Evolutionary conservation across 805 yeast species (phyloP).

Genomic region (Candida berthetii): DNA sequence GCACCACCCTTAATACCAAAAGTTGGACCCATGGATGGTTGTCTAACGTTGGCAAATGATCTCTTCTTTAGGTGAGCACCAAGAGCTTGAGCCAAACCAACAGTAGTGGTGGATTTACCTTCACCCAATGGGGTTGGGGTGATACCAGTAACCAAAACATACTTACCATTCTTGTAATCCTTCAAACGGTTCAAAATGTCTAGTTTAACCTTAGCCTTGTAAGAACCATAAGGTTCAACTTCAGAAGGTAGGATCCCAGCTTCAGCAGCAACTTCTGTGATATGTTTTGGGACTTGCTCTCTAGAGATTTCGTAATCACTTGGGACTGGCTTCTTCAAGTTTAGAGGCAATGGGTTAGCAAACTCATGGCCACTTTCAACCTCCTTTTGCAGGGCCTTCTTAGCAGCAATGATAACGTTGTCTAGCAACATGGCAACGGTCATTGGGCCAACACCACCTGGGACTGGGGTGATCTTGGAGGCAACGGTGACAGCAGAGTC

Average conservation of each 20-base stretch:
- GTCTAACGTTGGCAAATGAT: conserved; percentile 92
- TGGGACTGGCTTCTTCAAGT: conserved; percentile 66
- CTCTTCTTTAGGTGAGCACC: conserved; percentile 84
- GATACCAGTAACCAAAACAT: conserved; percentile 91
- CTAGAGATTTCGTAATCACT: conserved; percentile 88
- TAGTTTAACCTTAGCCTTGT: conserved; percentile 82
- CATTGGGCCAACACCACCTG: conserved; percentile 99
- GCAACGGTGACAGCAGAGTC: conserved; percentile 59
- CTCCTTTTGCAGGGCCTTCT: conserved; percentile 36
- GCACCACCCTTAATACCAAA: conserved; percentile 99
- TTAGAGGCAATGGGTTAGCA: conserved; percentile 51
- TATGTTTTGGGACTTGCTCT: conserved; percentile 80
- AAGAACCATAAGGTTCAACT: conserved; percentile 82
- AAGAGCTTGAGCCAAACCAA: conserved; percentile 94
- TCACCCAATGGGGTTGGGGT: conserved; percentile 98
- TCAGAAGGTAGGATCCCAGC: conserved; percentile 74
- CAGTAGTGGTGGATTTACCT: conserved; percentile 95
- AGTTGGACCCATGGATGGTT: conserved; percentile 98
- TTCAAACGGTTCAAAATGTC: conserved; percentile 64
- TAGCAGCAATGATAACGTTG: conserved; percentile 79
- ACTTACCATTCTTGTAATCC: conserved; percentile 66
- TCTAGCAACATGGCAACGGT: conserved; percentile 93
- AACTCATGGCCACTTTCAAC: conserved; percentile 39
- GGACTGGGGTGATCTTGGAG: conserved; percentile 85
- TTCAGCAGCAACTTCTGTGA: conserved; percentile 70